A percentile compares a stretch with the other conserved stretches of the same genome.
Conservation (phyloP, 306 rosid genomes). For the Cucumis cinereus region DNA sequence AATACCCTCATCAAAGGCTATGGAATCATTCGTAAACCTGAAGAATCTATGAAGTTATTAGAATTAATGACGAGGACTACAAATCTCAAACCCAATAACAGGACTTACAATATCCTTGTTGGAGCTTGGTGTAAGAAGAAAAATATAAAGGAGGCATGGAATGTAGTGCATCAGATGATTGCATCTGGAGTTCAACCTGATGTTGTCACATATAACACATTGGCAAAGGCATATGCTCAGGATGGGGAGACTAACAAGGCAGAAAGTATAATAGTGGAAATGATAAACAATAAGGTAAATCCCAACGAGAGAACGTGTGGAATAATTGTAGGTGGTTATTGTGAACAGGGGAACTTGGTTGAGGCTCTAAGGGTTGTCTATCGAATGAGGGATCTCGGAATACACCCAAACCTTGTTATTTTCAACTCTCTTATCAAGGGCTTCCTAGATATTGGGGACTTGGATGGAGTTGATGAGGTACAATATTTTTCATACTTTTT, state of each 20-base stretch:
- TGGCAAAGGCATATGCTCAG: slow-evolving; percentile 85
- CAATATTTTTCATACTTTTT: neutral
- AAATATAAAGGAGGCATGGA: slow-evolving; percentile 61
- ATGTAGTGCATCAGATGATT: slow-evolving; percentile 55
- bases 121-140: slow-evolving; percentile 75
- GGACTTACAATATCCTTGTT: slow-evolving; percentile 79
- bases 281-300: slow-evolving; percentile 39
- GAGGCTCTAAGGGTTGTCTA: slow-evolving; percentile 72
- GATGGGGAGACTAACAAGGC: slow-evolving; percentile 56
- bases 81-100: slow-evolving; percentile 56
- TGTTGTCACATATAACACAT: slow-evolving; percentile 74
- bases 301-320: slow-evolving; percentile 94
- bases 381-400: slow-evolving; percentile 67
- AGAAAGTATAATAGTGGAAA: slow-evolving; percentile 55
- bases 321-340: slow-evolving; percentile 64
- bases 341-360: slow-evolving; percentile 73
- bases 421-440: slow-evolving; percentile 90
- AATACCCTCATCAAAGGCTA: slow-evolving; percentile 87
- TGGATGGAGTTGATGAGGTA: slow-evolving; percentile 70
- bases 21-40: slow-evolving; percentile 63
- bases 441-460: slow-evolving; percentile 54
- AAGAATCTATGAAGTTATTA: slow-evolving; percentile 54
- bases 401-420: slow-evolving; percentile 66
- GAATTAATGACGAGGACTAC: slow-evolving; percentile 48
- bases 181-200: slow-evolving; percentile 69